Evolutionary conservation across 2,329 filamentous ascomycete species (phyloP), one percentile per base, ranked within the genome.

Genomic region (Rhinocladiella mackenziei): DNA sequence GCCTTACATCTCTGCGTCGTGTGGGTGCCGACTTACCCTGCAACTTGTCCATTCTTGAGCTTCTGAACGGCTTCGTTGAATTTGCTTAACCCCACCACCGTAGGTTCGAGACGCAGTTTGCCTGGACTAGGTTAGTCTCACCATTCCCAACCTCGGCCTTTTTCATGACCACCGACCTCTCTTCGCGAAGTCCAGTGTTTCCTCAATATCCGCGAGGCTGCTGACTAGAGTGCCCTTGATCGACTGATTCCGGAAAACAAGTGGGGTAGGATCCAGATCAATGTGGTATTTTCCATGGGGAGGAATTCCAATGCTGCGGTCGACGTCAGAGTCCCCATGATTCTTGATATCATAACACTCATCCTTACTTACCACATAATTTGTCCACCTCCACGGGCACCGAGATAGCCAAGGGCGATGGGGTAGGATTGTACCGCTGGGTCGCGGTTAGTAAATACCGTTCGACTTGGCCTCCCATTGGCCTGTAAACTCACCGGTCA

Each of bases 301-400:
- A 23, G 60, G 62, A 11, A 67, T 53, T 7, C 70, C 72, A 46
- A 75, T 69, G 48, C 51, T 54, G 14, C 13, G 2, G 10, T 18
- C 29, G 11, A 15, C n/a, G 33, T 48, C 32, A 48, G 28, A 14
- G 17, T 7, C 7, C 13, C 11, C 3, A 7, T 28, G 19, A 5
- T 29, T 7, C 18, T 6, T 13, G 13, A 20, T n/a, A 17, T n/a
- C 8, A 1, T 14, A 9, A 15, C 7, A 19, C n/a, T 11, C 10
- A 13, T 25, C n/a, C 18, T 10, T 43, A 40, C 48, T 37, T 30
- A 54, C 51, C 74, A 77, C 71, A 78, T 75, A 17, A 78, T 67
- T 29, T 67, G 69, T 2, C 65, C 69, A 6, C 72, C 70, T n/a
- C 75, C 60, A 3, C 76, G 65, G 50, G 56, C 65, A 14, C 72